Percentiles rank a stretch among this genome's conserved stretches.
Evolutionary conservation across 306 rosid species (phyloP).

Genomic region (Mimosa bimucronata): DNA sequence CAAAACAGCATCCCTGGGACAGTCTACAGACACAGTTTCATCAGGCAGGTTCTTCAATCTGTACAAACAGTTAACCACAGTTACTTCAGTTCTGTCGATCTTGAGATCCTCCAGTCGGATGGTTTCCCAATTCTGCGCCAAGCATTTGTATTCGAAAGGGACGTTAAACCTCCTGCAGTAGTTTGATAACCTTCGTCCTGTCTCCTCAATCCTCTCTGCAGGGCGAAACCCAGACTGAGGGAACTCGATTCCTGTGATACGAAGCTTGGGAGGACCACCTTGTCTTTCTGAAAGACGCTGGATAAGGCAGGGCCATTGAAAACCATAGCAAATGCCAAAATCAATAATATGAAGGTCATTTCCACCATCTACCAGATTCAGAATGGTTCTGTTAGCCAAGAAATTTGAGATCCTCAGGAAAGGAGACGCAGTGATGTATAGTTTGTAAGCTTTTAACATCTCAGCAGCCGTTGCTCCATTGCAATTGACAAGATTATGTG

Average conservation of each 20-base stretch:
- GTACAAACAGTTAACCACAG: constrained; percentile 65
- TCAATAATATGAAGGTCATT: constrained; percentile 65
- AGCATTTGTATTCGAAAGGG: constrained; percentile 60
- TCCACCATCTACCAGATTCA: constrained; percentile 45
- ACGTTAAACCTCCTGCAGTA: constrained; percentile 70
- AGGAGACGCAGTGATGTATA: constrained; percentile 61
- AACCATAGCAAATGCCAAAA: constrained; percentile 79
- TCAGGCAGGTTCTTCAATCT: constrained; percentile 65
- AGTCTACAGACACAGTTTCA: constrained; percentile 52
- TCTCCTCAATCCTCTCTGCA: constrained; percentile 69
- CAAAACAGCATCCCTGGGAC: constrained; percentile 73
- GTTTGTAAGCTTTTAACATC: constrained; percentile 61
- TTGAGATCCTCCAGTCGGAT: constrained; percentile 61
- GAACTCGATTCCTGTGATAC: constrained; percentile 69
- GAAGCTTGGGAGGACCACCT: constrained; percentile 72
- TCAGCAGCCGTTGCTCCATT: constrained; percentile 54
- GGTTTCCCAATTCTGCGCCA: constrained; percentile 79
- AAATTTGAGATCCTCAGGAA: constrained; percentile 62
- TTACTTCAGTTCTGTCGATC: constrained; percentile 52
- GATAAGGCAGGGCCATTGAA: constrained; percentile 84
- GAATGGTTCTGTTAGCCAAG: constrained; percentile 64
- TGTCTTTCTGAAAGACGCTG: constrained; percentile 64
- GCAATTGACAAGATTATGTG: constrained; percentile 24
- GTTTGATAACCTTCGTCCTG: constrained; percentile 56
- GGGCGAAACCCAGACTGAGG: constrained; percentile 84